Conservation (phyloP, 2,329 filamentous ascomycete genomes). For the Fusarium stilboides region DNA sequence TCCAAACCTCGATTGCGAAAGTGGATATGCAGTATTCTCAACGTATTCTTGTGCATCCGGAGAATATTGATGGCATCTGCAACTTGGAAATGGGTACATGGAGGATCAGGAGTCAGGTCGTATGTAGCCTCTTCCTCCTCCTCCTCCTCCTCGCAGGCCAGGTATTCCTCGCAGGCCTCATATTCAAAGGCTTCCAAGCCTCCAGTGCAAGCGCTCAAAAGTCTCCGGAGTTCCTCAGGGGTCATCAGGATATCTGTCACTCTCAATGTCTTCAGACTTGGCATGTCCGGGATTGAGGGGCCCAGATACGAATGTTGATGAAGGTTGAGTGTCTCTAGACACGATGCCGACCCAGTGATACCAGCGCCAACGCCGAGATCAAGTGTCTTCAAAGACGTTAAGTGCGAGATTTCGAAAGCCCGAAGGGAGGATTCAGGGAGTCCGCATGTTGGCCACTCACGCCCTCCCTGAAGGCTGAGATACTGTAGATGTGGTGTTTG, state of each 20-base stretch:
- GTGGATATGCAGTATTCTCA: conserved; percentile 8
- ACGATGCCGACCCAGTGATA: no score
- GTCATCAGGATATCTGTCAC: not conserved
- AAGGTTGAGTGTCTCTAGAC: not conserved
- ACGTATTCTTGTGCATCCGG: not conserved
- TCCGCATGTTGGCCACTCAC: not conserved
- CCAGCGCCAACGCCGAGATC: not conserved
- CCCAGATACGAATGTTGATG: not conserved
- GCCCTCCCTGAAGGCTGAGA: no score
- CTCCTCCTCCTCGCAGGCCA: no score
- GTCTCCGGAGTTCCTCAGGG: accelerated
- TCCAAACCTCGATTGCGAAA: not conserved
- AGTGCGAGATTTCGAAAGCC: not conserved
- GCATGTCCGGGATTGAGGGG: not conserved
- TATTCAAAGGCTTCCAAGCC: not conserved
- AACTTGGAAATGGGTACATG: conserved; percentile 1
- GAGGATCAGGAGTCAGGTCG: not conserved
- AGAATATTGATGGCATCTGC: not conserved
- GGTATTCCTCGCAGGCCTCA: not conserved
- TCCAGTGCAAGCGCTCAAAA: not conserved
- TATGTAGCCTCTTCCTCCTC: no score
- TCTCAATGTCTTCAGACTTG: not conserved
- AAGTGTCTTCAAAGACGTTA: not conserved
- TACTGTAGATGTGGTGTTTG: no score
- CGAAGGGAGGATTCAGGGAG: not conserved